Conservation (phyloP, 805 yeast genomes). For the Pichia phayaonensis region DNA sequence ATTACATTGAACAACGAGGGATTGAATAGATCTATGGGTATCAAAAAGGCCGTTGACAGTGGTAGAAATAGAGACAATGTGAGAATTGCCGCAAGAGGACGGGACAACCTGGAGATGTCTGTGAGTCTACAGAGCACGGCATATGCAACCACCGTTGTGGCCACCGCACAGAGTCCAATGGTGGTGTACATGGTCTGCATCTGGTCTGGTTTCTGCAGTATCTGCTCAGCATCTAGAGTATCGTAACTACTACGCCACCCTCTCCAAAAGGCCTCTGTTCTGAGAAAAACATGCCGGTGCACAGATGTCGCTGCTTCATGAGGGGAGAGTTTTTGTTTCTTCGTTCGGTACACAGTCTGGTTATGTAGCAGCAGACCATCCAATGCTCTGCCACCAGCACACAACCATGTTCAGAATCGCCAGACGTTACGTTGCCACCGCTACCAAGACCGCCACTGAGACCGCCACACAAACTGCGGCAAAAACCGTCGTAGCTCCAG, state of each 20-base stretch:
- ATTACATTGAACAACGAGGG: constrained; percentile 31
- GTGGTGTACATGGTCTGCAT: background rate
- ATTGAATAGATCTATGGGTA: constrained; percentile 63
- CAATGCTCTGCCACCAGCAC: background rate
- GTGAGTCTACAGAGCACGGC: background rate
- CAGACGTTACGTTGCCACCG: constrained; percentile 13
- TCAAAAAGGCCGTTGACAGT: constrained; percentile 59
- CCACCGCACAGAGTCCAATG: background rate
- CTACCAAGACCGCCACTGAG: constrained; percentile 9
- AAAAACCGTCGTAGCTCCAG: constrained; percentile 8
- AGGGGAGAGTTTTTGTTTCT: background rate
- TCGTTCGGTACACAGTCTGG: background rate
- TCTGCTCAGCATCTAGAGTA: too few relatives aligned
- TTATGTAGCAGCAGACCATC: too few relatives aligned
- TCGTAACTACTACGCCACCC: too few relatives aligned
- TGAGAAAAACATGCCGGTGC: background rate
- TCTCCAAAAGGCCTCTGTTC: too few relatives aligned
- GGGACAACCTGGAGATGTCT: background rate
- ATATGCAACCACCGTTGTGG: background rate
- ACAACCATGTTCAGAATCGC: background rate
- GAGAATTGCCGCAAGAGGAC: background rate
- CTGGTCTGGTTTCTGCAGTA: too few relatives aligned
- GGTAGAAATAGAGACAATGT: constrained; percentile 64
- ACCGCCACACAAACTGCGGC: constrained; percentile 11
- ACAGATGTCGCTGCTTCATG: background rate